Evolutionary conservation across 129 eudicot genomes (phyloP).

Genomic region (Flaveria brownii): DNA sequence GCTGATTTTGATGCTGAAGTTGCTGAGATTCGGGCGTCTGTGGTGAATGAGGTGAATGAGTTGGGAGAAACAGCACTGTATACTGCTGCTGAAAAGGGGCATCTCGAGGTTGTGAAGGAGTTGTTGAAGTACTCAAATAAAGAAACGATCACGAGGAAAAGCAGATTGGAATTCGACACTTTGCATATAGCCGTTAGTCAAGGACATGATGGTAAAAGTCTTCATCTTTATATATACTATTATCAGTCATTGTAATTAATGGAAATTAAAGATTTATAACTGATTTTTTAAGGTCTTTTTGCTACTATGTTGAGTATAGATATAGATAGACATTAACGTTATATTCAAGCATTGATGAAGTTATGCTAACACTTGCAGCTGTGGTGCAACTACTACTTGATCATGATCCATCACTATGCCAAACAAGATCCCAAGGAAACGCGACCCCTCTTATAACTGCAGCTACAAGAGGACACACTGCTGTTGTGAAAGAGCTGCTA

Average conservation of each 20-base stretch:
- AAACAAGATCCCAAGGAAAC: constrained; percentile 59
- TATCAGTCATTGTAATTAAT: not conserved
- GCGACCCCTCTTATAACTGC: constrained; percentile 77
- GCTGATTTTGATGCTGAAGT: constrained; percentile 70
- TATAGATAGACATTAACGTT: not conserved
- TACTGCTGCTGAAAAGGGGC: constrained; percentile 74
- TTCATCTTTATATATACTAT: constrained; percentile 10
- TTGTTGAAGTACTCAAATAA: constrained; percentile 59
- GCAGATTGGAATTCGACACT: constrained; percentile 57
- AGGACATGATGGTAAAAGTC: constrained; percentile 70
- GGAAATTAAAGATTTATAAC: not conserved
- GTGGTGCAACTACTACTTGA: constrained; percentile 71
- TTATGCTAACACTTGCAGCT: constrained; percentile 44
- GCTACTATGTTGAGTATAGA: not conserved
- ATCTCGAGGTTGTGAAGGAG: constrained; percentile 69
- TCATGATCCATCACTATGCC: constrained; percentile 62
- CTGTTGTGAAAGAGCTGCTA: constrained; percentile 62
- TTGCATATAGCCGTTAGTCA: constrained; percentile 75
- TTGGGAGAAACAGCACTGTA: constrained; percentile 68
- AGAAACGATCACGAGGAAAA: constrained; percentile 52
- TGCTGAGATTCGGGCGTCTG: constrained; percentile 72
- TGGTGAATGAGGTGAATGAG: constrained; percentile 68
- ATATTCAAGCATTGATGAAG: not conserved
- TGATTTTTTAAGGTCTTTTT: not conserved
- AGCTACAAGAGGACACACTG: constrained; percentile 73